Percentiles rank a stretch among this genome's conserved stretches.
Evolutionary conservation across 1,284 basidiomycete species (phyloP).

Genomic region (Mycena sp.): DNA sequence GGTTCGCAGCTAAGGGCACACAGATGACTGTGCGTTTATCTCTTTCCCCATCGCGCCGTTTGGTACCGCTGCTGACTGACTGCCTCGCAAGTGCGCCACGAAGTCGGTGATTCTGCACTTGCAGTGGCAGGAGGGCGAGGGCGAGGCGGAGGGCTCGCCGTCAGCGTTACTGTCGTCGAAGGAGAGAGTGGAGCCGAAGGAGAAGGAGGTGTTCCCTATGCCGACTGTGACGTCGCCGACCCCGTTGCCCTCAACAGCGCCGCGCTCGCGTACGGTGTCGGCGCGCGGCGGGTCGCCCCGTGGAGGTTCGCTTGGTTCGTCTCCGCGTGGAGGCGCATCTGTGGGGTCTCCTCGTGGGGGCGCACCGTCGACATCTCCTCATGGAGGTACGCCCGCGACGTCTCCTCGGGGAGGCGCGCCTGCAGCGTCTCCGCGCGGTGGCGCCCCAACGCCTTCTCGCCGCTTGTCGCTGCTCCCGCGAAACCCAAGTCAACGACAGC

Average conservation of each 20-base stretch:
- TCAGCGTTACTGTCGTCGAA: background rate
- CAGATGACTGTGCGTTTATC: constrained; percentile 81
- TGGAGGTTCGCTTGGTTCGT: background rate
- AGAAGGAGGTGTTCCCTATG: background rate
- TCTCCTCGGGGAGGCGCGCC: constrained; percentile 26
- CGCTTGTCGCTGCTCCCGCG: constrained; percentile 33
- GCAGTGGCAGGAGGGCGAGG: constrained; percentile 83
- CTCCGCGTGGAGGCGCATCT: background rate
- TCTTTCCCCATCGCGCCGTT: background rate
- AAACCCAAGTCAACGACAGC: constrained; percentile 23
- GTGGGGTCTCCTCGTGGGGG: constrained; percentile 14
- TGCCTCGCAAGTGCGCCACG: constrained; percentile 82
- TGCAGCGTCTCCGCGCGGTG: constrained; percentile 9
- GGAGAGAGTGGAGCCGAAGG: background rate
- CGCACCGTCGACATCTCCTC: constrained; percentile 6
- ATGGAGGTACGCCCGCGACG: constrained; percentile 11
- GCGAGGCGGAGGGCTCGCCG: constrained; percentile 30
- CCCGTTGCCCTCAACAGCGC: background rate
- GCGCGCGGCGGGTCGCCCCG: constrained; percentile 20
- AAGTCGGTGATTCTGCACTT: constrained; percentile 89
- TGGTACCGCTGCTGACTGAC: background rate
- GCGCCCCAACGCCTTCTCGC: constrained; percentile 36
- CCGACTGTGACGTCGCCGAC: constrained; percentile 19
- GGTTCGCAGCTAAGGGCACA: constrained; percentile 91
- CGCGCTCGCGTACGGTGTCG: constrained; percentile 21